Percentiles rank a stretch among this genome's conserved stretches.
Evolutionary conservation across 2,329 filamentous ascomycete genomes (phyloP).

Genomic region (Chaetothyriales sp.): DNA sequence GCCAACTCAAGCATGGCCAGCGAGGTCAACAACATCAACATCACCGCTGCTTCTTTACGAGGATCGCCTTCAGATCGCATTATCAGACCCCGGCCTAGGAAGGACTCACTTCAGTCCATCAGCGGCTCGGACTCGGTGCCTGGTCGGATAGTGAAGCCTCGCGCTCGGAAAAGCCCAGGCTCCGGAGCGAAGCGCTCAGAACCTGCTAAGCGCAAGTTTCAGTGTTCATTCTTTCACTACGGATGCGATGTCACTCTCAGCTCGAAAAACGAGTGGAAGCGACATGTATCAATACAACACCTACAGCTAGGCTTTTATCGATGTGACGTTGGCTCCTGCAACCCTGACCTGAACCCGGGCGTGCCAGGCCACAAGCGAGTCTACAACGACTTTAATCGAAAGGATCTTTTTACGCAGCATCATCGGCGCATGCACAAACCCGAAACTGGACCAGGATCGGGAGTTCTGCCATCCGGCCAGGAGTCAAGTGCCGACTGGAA

Average conservation of each 20-base stretch:
- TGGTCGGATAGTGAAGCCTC: conserved; percentile 18
- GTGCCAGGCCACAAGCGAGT: conserved; percentile 15
- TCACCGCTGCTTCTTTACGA: conserved; percentile 12
- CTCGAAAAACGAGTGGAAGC: conserved; percentile 91
- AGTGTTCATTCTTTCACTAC: conserved; percentile 66
- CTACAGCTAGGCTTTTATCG: conserved; percentile 61
- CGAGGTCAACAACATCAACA: conserved; percentile 12
- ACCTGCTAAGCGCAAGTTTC: conserved; percentile 40
- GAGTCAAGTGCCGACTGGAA: conserved; percentile 17
- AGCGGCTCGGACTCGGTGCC: conserved; percentile 15
- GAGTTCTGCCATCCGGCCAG: conserved; percentile 8
- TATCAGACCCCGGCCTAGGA: conserved; percentile 16
- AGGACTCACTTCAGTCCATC: conserved; percentile 17
- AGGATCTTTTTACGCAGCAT: conserved; percentile 84
- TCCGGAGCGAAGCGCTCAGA: conserved; percentile 19
- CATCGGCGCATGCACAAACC: conserved; percentile 67
- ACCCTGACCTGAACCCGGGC: conserved; percentile 17
- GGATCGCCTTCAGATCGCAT: conserved; percentile 16
- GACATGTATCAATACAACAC: conserved; percentile 72
- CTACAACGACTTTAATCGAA: conserved; percentile 67
- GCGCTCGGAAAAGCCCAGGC: conserved; percentile 17
- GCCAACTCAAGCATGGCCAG: conserved; percentile 7
- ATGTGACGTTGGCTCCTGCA: conserved; percentile 54
- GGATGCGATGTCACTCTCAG: conserved; percentile 61
- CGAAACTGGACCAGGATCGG: conserved; percentile 15